Evolutionary conservation across 2,329 filamentous ascomycete genomes (phyloP), one percentile per base, ranked within the genome.

Genomic region (Neonectria coccinea): DNA sequence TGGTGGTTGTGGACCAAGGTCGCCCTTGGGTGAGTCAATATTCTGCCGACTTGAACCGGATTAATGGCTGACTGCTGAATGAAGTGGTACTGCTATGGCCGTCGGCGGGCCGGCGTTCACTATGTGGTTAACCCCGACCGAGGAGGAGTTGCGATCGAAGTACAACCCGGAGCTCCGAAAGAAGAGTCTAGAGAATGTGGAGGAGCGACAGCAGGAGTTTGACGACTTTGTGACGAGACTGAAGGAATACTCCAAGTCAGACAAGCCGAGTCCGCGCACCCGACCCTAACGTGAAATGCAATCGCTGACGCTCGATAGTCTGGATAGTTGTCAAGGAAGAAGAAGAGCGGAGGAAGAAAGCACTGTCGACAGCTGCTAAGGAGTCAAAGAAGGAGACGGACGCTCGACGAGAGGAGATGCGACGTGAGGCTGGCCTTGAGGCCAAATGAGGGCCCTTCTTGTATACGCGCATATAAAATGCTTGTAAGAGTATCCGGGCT

Each of bases 91-190:
- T 45, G 79, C 85, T 51, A 84, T 96, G 72, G 90, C 89, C 74
- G 85, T 97, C 64, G 96, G 96, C 56, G 96, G 96, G 4, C 96
- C 96, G 25, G 91, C 91, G 16, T 82, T 98, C 57, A 91, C 95
- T 47, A 88, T 90, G 80, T 97, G 89, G 78, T 82, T 97, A 51
- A 87, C 87, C 50, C 96, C 96, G 2, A 91, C 92, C 12, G 94
- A 97, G 73, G 96, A 97, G 79, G 94, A 98, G 81, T 86, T 99
- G 45, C 94, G 97, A 84, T 85, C 93, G 82, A 89, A 86, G 79
- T 98, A 98, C 83, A 98, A 95, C 79, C 95, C 95, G 1, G 96
- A 98, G 36, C 86, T 99, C n/a, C 92, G 96, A 77, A 92, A 92
- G 79, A 88, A 92, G 75, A 94, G 92, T 67, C 82, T 97, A n/a